Evolutionary conservation across 306 rosid genomes (phyloP), one percentile per base, ranked within the genome.

Genomic region (Bauhinia variegata): DNA sequence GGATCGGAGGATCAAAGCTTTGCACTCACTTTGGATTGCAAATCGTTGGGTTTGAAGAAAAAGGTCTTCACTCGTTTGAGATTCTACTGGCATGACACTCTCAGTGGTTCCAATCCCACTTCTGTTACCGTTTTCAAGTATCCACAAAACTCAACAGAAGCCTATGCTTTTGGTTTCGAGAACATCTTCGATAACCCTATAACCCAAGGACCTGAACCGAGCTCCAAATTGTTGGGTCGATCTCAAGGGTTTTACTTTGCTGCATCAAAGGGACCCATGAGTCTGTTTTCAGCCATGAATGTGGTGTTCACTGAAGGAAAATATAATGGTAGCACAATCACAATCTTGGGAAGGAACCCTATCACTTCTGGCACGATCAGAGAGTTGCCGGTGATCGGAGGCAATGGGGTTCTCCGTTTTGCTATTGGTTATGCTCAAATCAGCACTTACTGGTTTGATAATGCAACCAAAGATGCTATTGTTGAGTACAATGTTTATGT

Each of bases 11-110:
- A 36, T 0, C 8, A 5, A 5, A 8, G 48, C 5, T 75, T 79
- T 23, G 82, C 51, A 41, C 59, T 34, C 63, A 37, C 41, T 13
- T 4, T 75, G n/a, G 63, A 83, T 53, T 56, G 47, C 41, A 63
- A 54, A 68, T 62, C 57, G 2, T 1, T 70, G 11, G 85, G 83
- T 4, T 43, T 73, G 18, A 61, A 67, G 67, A 55, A 70, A 46
- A 77, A 84, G 16, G 80, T 80, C 74, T 64, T 78, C 5, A 80
- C 81, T 72, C 88, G 80, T 63, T 71, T 84, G 36, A 61, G 41
- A 4, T 52, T 84, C 36, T 84, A 70, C 54, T 84, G 85, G 85
- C 89, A 84, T 11, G 89, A 81, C 75, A 56, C 36, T 6, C 3
- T 31, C 14, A 50, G 50, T 2, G 65, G 65, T n/a, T 16, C 2